These are phyloP conservation scores for Cryphonectria japonica DNA, from an alignment of 2,329 filamentous ascomycete genomes.

Conservation along the genomic window DNA sequence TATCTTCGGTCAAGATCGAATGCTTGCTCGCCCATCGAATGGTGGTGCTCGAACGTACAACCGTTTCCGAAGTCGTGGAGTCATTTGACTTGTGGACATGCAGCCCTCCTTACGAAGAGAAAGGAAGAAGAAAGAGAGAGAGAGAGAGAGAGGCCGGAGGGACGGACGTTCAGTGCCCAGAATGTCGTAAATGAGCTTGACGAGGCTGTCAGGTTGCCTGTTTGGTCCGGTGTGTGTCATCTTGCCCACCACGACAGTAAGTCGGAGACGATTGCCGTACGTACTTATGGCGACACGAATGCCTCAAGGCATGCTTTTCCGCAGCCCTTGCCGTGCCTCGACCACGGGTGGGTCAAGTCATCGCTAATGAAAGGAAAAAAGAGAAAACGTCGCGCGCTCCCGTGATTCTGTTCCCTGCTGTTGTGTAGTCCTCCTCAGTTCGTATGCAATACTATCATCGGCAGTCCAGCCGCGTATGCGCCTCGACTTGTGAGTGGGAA, in stretches of 20 bases:
- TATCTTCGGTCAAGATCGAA: neutral
- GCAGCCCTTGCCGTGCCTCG: constrained; percentile 8
- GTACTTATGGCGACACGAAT: constrained; percentile 29
- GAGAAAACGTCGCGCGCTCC: neutral
- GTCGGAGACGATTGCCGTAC: constrained; percentile 30
- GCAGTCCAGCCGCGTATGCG: neutral
- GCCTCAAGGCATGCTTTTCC: constrained; percentile 13
- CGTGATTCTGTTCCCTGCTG: neutral
- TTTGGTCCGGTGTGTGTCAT: constrained; percentile 30
- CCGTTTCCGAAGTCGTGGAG: neutral
- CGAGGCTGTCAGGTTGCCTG: constrained; percentile 23
- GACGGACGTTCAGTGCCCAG: neutral
- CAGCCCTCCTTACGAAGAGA: neutral
- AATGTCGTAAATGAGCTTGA: neutral
- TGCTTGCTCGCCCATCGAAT: neutral
- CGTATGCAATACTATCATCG: neutral
- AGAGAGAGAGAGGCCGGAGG: neutral
- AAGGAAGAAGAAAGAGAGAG: neutral
- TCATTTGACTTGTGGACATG: neutral
- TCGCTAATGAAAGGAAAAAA: neutral
- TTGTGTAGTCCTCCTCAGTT: neutral
- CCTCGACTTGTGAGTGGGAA: neutral
- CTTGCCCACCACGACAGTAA: constrained; percentile 29
- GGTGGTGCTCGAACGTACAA: neutral
- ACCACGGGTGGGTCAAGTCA: neutral